Evolutionary conservation across 805 yeast genomes (phyloP), one percentile per base, ranked within the genome.

Genomic region (Citeromyces matritensis): DNA sequence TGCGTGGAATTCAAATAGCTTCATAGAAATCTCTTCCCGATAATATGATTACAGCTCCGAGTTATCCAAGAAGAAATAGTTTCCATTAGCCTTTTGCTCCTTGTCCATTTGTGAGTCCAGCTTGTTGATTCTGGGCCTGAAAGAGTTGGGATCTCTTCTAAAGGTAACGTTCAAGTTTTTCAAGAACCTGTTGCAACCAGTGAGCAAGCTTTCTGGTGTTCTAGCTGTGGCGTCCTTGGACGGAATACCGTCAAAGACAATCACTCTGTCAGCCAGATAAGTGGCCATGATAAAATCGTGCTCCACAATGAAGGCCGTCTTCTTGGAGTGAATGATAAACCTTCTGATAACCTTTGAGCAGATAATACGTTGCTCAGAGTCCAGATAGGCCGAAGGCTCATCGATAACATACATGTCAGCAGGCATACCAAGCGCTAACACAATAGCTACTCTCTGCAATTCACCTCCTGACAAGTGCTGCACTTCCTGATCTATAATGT

Each of bases 251-350:
- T 91, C 98, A 50, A 88, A 91, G 35, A 91, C 97, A 71, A 91
- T 88, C 47, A 91, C 99, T 52, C 94, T 74, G 61, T 91, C 99
- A 40, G 99, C 98, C 67, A 91, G 71, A 57, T 91, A 91, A 11
- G 99, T 91, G 42, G 98, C 97, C 99, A 91, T 91, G 65, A 91
- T 91, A 72, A 91, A 91, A 72, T 91, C 99, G 75, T 91, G 99
- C 77, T 91, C 99, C 37, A 91, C 99, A 47, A 91, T 68, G 57
- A 91, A 91, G n/a, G 99, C 98, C 29, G 97, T 88, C 70, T 88
- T 91, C 68, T 88, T 86, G 45, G 95, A 73, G 55, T 91, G 98
- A 55, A 91, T 64, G 49, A 91, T 82, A 53, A 85, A 91, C 60
- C 95, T 79, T 72, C 95, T 81, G 48, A 91, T 91, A 44, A 91